Evolutionary conservation across 2,329 filamentous ascomycete species (phyloP), one percentile per base, ranked within the genome.

Genomic region (Colletotrichum abscissum): DNA sequence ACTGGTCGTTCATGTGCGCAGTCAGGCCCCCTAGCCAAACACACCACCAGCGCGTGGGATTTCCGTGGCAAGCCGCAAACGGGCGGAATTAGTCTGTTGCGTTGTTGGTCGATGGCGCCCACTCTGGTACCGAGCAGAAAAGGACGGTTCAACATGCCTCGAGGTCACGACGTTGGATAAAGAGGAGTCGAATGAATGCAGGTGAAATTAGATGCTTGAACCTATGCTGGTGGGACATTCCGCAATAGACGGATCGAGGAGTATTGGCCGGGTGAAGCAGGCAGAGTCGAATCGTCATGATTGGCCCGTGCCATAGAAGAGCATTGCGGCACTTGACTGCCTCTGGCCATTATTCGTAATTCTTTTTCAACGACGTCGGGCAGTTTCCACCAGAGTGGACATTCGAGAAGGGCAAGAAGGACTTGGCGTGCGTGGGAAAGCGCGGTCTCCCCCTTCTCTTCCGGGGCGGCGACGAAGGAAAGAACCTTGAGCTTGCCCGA

Each of bases 321-420:
- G 42, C 55, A 24, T 33, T 60, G 57, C 57, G 49, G 59, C 26
- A 69, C 19, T 67, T 67, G 24, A 33, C 11, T n/a, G 30, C 54
- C 59, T 73, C 60, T 73, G 70, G 70, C 66, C 70, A 73, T 70
- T 69, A 65, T 73, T 65, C 66, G 70, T 69, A 73, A 73, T 73
- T 69, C 38, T 55, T 42, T 38, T 30, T 64, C 42, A 46, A 56
- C 56, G 55, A 69, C 66, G 70, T 52, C 70, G 70, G 54, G 35
- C 69, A 72, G 69, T 72, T 72, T 72, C 69, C 69, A 72, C 66
- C 58, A 24, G 49, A 55, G 70, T 69, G 69, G 69, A n/a, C 26
- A 30, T 52, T 54, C 24, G 14, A 38, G 38, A 28, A 59, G 30
- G 55, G 59, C 19, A 7, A 38, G 38, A 28, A 59, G 30, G 60